Evolutionary conservation across 2,329 filamentous ascomycete species (phyloP).

Genomic region (Colletotrichum tofieldiae): DNA sequence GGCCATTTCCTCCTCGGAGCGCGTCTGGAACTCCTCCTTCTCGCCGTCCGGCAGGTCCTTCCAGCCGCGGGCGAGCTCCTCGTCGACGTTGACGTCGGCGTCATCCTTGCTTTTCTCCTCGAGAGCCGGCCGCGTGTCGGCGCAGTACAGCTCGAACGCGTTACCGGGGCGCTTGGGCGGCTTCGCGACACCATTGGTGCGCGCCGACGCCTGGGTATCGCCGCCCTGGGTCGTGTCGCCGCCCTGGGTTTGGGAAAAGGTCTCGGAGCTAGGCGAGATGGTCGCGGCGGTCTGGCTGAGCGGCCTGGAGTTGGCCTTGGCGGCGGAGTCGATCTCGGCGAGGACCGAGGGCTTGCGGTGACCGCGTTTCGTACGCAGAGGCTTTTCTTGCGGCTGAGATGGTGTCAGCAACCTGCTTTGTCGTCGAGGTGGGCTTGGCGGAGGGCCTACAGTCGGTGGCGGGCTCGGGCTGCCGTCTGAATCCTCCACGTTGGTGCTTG

Average conservation of each 20-base stretch:
- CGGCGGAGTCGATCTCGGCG: constrained; percentile 58
- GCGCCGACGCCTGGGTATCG: constrained; percentile 51
- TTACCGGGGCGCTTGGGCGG: constrained; percentile 61
- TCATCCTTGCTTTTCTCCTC: constrained; percentile 62
- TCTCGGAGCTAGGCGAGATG: constrained; percentile 67
- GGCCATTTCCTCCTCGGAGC: constrained; percentile 57
- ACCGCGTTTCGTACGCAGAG: constrained; percentile 80
- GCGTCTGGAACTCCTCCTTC: constrained; percentile 65
- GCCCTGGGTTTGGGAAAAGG: constrained; percentile 66
- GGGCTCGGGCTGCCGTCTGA: constrained; percentile 85
- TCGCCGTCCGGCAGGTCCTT: constrained; percentile 66
- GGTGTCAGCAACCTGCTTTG: constrained; percentile 44
- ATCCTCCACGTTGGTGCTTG: constrained; percentile 82
- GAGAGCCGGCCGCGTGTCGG: constrained; percentile 62
- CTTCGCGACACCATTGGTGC: constrained; percentile 60
- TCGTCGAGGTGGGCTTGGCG: constrained; percentile 42
- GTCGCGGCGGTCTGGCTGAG: constrained; percentile 64
- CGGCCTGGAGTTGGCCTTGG: constrained; percentile 57
- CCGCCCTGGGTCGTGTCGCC: constrained; percentile 56
- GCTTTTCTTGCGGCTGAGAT: constrained; percentile 82
- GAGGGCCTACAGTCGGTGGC: constrained; percentile 78
- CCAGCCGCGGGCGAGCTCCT: constrained; percentile 70
- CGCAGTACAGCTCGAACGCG: constrained; percentile 71
- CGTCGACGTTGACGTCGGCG: constrained; percentile 61
- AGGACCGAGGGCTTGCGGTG: constrained; percentile 74